Evolutionary conservation across 257 asterid genomes (phyloP).

Genomic region (Lantana camara): DNA sequence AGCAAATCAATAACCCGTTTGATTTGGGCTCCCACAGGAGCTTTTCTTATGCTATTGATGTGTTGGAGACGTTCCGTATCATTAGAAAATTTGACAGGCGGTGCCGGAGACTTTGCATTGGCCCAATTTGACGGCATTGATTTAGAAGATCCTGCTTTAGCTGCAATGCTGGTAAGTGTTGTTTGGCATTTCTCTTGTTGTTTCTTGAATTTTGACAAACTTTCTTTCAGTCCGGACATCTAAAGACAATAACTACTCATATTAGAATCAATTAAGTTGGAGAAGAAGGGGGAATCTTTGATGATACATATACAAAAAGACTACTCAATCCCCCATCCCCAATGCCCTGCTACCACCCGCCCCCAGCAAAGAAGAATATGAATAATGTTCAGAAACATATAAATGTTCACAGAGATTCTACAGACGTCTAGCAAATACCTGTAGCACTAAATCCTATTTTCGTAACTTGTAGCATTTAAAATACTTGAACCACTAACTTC

Average conservation of each 20-base stretch:
- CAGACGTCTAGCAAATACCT: no score
- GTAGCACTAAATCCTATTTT: no score
- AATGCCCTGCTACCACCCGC: no score
- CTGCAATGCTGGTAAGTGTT: conserved; percentile 46
- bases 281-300: not conserved
- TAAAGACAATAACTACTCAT: conserved; percentile 23
- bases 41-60: conserved; percentile 88
- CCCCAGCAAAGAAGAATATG: not conserved
- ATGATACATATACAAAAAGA: conserved; percentile 1
- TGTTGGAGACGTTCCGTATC: conserved; percentile 86
- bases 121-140: conserved; percentile 32
- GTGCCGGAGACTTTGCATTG: conserved; percentile 54
- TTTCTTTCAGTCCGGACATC: conserved; percentile 61
- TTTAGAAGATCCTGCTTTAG: conserved; percentile 51
- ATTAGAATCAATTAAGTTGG: not conserved
- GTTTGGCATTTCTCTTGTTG: conserved; percentile 76
- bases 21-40: conserved; percentile 92
- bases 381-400: no score
- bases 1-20: conserved; percentile 89
- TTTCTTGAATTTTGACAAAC: conserved; percentile 53
- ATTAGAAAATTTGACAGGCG: conserved; percentile 74
- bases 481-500: no score
- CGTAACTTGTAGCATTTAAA: no score
- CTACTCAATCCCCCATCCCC: not conserved
- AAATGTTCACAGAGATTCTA: no score